phyloP scores from a whole-genome alignment of 148 eudicot genomes.

The Nepenthes mirabilis region DNA sequence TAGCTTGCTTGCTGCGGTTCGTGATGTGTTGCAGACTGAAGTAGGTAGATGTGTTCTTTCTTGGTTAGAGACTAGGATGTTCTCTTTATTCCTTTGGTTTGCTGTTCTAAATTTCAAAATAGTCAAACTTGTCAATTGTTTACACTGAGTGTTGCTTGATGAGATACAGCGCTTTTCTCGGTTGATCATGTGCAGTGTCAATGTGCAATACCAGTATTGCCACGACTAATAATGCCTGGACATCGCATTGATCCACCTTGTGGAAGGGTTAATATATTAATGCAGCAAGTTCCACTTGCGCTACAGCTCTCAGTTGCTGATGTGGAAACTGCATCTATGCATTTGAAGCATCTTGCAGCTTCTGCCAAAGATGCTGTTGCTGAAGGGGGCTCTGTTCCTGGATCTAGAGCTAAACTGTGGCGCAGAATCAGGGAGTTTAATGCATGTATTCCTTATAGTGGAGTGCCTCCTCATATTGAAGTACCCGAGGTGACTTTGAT shows the following conservation, averaged over 20 bases:
- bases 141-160: not conserved
- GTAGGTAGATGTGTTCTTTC: conserved; percentile 54
- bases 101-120: too few relatives aligned
- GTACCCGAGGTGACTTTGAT: conserved; percentile 97
- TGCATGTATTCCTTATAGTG: conserved; percentile 83
- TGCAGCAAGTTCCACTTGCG: conserved; percentile 29
- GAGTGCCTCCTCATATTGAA: conserved; percentile 75
- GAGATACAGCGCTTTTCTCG: conserved; percentile 6
- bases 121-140: not conserved
- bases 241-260: conserved; percentile 98
- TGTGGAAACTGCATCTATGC: conserved; percentile 62
- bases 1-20: conserved; percentile 93
- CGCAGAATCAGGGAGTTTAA: conserved; percentile 96
- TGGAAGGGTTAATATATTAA: conserved; percentile 56
- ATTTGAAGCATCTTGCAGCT: conserved; percentile 86
- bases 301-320: conserved; percentile 40
- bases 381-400: conserved; percentile 95
- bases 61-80: conserved; percentile 10
- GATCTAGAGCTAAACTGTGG: conserved; percentile 97
- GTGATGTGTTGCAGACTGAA: conserved; percentile 88
- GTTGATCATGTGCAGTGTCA: conserved; percentile 54
- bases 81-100: too few relatives aligned
- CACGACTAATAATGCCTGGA: conserved; percentile 96
- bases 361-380: conserved; percentile 98
- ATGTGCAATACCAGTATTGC: conserved; percentile 76